Evolutionary conservation across 2,329 filamentous ascomycete species (phyloP), one percentile per base, ranked within the genome.

Genomic region (Curvularia spicifera): DNA sequence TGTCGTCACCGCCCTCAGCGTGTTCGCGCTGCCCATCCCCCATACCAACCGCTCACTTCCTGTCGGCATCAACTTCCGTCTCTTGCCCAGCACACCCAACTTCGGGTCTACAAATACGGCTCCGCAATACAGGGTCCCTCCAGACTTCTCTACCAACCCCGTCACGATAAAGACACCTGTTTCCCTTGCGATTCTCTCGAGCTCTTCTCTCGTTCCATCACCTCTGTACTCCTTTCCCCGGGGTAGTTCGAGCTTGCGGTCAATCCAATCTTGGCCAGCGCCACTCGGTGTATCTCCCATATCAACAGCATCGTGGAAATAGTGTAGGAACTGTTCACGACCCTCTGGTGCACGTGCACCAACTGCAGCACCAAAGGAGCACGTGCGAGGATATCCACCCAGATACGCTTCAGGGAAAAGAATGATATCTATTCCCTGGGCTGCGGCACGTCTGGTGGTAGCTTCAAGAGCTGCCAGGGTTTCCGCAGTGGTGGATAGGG

Each of bases 331-430:
- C 70, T 96, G 91, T 26, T 96, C 91, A 18, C 93, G 85, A 4
- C 93, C 93, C 48, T 83, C 80, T 2, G 84, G 80, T 0, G 84
- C 83, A 37, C 93, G 87, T 15, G 83, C 82, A 4, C 93, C 93
- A 5, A 97, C 83, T 1, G 85, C 83, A 46, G 87, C 87, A 4
- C 93, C 93, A 70, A 97, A 97, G 50, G 82, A 81, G 61, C 88
- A 89, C 18, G 89, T 92, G 10, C 93, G 89, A 18, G 94, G 94
- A 73, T 97, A 97, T 1, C 93, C 94, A 46, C 94, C 94, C 1
- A 97, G 84, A 73, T 92, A 97, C 22, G 93, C 93, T 80, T 98
- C 93, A 0, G 94, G 94, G 60, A 97, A 93, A 51, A 97, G 86
- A 28, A 97, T 83, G 49, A 97, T 83, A 74, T 95, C 80, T 15